Conservation (phyloP, 164 flowering plant genomes). For the Macadamia integrifolia region DNA sequence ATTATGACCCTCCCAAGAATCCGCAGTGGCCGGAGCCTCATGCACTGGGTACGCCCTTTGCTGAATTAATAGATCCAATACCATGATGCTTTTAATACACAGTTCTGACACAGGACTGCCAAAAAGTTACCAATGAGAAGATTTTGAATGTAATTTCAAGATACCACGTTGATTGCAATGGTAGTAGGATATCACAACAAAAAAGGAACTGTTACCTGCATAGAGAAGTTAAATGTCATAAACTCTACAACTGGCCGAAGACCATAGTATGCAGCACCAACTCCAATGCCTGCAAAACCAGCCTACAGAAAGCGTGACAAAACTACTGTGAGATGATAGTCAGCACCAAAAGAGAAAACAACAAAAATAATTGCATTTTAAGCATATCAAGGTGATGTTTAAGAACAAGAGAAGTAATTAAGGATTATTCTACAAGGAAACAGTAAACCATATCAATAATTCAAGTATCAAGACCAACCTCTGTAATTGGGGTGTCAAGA, state of each 20-base stretch:
- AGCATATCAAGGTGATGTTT: neutral
- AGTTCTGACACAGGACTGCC: no score
- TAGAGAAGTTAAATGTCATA: constrained; percentile 97
- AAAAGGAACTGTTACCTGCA: constrained; percentile 62
- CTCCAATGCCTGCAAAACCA: constrained; percentile 95
- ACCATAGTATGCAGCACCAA: constrained; percentile 95
- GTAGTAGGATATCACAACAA: neutral
- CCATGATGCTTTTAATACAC: no score
- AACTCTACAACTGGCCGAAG: constrained; percentile 85
- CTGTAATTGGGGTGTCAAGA: constrained; percentile 93
- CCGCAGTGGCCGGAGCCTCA: no score
- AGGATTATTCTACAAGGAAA: neutral
- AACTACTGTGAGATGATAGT: constrained; percentile 1
- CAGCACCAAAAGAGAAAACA: neutral
- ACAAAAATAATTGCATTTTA: neutral
- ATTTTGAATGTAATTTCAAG: neutral
- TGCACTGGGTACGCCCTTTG: no score
- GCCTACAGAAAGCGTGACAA: constrained; percentile 43
- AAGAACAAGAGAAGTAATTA: neutral
- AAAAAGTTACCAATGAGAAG: neutral
- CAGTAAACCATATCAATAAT: neutral
- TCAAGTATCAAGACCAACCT: constrained; percentile 37
- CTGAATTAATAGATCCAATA: no score
- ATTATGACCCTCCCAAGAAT: no score
- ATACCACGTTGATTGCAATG: neutral